These are phyloP conservation scores for Melanopsichium pennsylvanicum DNA, from an alignment of 1,284 basidiomycete genomes.

Conservation along the genomic window DNA sequence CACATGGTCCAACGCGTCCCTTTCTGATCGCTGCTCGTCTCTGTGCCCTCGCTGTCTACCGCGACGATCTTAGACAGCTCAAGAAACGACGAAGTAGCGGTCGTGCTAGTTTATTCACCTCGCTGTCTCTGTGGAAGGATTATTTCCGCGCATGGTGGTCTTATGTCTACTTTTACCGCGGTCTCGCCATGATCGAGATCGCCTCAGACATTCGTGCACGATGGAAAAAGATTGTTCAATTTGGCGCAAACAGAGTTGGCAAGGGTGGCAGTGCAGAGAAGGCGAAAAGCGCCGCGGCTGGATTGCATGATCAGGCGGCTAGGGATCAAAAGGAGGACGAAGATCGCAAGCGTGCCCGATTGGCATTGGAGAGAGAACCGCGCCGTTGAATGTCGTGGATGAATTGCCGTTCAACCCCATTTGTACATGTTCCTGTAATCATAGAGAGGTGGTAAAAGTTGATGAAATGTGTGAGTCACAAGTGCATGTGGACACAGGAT, in stretches of 20 bases:
- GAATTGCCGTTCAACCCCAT: conserved; percentile 26
- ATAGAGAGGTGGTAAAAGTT: conserved; percentile 6
- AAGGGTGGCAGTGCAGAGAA: conserved; percentile 39
- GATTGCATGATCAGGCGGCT: conserved; percentile 44
- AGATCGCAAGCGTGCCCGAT: conserved; percentile 31
- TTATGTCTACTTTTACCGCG: conserved; percentile 61
- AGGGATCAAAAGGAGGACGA: conserved; percentile 37
- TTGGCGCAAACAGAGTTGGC: conserved; percentile 26
- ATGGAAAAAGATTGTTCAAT: conserved; percentile 43
- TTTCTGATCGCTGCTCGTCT: conserved; percentile 92
- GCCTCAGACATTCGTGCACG: conserved; percentile 50
- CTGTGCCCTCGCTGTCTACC: conserved; percentile 84
- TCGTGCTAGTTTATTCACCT: conserved; percentile 22
- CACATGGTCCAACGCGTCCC: conserved; percentile 68
- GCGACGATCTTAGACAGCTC: conserved; percentile 73
- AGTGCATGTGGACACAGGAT: not conserved
- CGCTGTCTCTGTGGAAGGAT: conserved; percentile 63
- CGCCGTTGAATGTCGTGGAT: not conserved
- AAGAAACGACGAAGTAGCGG: conserved; percentile 32
- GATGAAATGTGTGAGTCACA: not conserved
- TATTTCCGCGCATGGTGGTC: conserved; percentile 69
- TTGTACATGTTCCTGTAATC: conserved; percentile 56
- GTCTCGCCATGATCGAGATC: conserved; percentile 58
- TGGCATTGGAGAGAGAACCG: conserved; percentile 28
- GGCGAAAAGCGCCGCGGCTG: conserved; percentile 46